Conservation (phyloP, 768 basidiomycete species). For the Mycena epipterygia region DNA sequence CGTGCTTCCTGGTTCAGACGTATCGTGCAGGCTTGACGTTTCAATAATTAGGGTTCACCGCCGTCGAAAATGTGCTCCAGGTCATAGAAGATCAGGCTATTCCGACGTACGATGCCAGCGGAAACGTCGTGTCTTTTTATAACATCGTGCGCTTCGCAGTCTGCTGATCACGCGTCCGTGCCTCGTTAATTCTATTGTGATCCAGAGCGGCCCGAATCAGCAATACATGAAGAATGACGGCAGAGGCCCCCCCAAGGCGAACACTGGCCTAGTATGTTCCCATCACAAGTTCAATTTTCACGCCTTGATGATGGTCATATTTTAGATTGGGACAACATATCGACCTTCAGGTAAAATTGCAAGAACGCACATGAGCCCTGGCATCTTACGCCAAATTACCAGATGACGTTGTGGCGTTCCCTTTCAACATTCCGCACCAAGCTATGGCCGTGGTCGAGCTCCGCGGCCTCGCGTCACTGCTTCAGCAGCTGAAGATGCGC, state of each 20-base stretch:
- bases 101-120: conserved; percentile 20
- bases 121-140: conserved; percentile 32
- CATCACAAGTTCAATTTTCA: not conserved
- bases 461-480: conserved; percentile 26
- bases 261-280: conserved; percentile 23
- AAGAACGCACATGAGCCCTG: not conserved
- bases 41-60: conserved; percentile 38
- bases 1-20: conserved; percentile 28
- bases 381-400: too few species aligned
- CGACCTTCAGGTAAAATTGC: conserved; percentile 24
- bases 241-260: conserved; percentile 32
- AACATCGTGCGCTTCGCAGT: conserved; percentile 23
- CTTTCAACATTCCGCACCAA: conserved; percentile 36
- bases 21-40: too few species aligned
- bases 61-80: conserved; percentile 28
- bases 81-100: conserved; percentile 30
- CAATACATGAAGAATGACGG: conserved; percentile 37
- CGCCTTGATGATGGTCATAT: not conserved
- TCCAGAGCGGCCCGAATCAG: conserved; percentile 35
- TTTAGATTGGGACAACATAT: conserved; percentile 33
- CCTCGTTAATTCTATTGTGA: not conserved
- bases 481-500: conserved; percentile 12
- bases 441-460: conserved; percentile 36
- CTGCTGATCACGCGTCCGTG: not conserved
- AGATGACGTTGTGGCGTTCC: conserved; percentile 35